Evolutionary conservation across 1,284 basidiomycete species (phyloP).

Genomic region (Leccinum glutinopallens): DNA sequence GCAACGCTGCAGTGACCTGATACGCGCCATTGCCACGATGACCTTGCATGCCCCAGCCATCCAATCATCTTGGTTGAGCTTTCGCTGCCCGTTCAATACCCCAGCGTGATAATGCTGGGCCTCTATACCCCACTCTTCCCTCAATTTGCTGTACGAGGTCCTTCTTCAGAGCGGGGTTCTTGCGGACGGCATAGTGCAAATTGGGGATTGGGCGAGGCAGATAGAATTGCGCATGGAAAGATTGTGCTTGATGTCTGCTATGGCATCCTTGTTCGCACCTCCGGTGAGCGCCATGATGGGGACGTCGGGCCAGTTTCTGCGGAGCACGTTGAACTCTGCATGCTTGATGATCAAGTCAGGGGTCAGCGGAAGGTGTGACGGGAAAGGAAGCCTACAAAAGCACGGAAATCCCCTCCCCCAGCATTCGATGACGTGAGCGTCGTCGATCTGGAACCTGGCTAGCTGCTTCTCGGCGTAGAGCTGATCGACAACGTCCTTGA

Average conservation of each 20-base stretch:
- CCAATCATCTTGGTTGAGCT: conserved; percentile 74
- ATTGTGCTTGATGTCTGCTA: conserved; percentile 76
- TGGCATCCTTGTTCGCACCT: conserved; percentile 81
- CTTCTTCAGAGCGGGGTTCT: conserved; percentile 49
- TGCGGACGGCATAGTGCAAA: conserved; percentile 79
- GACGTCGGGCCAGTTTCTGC: conserved; percentile 72
- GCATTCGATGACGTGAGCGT: conserved; percentile 90
- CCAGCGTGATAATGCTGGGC: conserved; percentile 90
- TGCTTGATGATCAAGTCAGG: conserved; percentile 50
- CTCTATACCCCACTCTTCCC: conserved; percentile 55
- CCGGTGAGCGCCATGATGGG: conserved; percentile 98
- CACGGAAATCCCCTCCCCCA: conserved; percentile 88
- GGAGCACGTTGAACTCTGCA: conserved; percentile 65
- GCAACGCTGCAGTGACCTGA: conserved; percentile 7
- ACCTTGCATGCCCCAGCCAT: conserved; percentile 73
- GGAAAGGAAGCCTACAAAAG: conserved; percentile 51
- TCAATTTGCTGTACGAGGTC: conserved; percentile 71
- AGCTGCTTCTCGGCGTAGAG: conserved; percentile 63
- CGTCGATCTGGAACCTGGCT: conserved; percentile 93
- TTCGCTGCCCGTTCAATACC: conserved; percentile 67
- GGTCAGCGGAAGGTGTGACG: background rate
- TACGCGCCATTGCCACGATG: conserved; percentile 85
- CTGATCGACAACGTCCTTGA: conserved; percentile 57
- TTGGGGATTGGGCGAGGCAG: conserved; percentile 79
- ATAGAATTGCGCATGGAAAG: conserved; percentile 67